These are phyloP conservation scores for Tylopilus sp. DNA, from an alignment of 1,284 basidiomycete species.

Conservation along the genomic window DNA sequence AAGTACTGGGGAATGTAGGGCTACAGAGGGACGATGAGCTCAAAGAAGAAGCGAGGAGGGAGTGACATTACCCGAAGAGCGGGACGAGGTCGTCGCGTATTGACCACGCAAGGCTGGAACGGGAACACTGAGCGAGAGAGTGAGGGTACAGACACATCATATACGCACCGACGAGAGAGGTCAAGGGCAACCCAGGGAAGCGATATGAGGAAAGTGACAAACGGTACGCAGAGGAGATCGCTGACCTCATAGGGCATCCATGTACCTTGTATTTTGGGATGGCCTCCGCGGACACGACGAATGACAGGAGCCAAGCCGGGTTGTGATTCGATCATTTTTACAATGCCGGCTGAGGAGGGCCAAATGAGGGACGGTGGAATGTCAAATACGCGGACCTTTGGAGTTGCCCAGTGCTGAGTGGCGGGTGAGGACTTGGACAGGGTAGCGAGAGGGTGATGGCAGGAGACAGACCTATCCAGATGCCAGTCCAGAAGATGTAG, in stretches of 20 bases:
- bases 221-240: slow-evolving; percentile 21
- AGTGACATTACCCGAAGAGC: slow-evolving; percentile 75
- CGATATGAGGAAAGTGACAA: slow-evolving; percentile 27
- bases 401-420: slow-evolving; percentile 81
- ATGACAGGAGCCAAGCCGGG: slow-evolving; percentile 85
- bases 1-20: slow-evolving; percentile 80
- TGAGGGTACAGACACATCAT: slow-evolving; percentile 20
- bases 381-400: slow-evolving; percentile 65
- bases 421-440: slow-evolving; percentile 18
- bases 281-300: slow-evolving; percentile 85
- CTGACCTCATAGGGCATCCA: slow-evolving; percentile 90
- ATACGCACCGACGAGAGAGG: slow-evolving; percentile 76
- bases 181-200: slow-evolving; percentile 71
- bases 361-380: slow-evolving; percentile 19
- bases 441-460: not conserved
- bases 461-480: slow-evolving; percentile 79
- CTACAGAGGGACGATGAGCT: slow-evolving; percentile 45
- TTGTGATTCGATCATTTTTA: slow-evolving; percentile 90
- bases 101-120: slow-evolving; percentile 83
- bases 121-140: slow-evolving; percentile 29
- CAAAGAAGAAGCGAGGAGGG: slow-evolving; percentile 9
- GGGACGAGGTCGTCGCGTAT: slow-evolving; percentile 87
- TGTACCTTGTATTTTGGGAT: slow-evolving; percentile 89
- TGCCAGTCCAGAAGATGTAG: slow-evolving; percentile 88
- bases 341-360: slow-evolving; percentile 77